phyloP scores from a whole-genome alignment of 202 grass and related monocot genomes.

The Panicum virgatum region DNA sequence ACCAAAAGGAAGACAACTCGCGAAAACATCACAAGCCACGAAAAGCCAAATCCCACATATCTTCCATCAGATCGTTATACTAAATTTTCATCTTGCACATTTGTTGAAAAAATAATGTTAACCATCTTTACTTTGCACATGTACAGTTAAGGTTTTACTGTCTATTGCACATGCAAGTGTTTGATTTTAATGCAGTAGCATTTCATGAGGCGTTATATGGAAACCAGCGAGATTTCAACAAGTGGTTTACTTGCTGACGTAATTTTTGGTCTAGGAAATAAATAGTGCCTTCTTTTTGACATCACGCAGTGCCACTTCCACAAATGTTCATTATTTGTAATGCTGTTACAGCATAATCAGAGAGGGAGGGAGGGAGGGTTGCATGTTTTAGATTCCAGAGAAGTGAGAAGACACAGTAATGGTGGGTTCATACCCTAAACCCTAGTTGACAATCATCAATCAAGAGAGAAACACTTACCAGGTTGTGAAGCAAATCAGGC shows the following conservation, averaged over 20 bases:
- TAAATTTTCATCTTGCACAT: conserved; percentile 2
- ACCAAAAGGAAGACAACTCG: not conserved
- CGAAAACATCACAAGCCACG: not conserved
- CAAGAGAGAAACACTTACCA: conserved; percentile 55
- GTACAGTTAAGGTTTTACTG: not conserved
- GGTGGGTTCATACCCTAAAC: not conserved
- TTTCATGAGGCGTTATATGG: not conserved
- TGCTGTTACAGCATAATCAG: not conserved
- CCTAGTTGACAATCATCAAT: conserved; percentile 18
- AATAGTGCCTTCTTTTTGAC: not conserved
- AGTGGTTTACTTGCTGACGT: not conserved
- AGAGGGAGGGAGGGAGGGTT: not conserved
- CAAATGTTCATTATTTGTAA: not conserved
- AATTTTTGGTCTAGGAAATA: not conserved
- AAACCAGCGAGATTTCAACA: not conserved
- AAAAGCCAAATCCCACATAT: conserved; percentile 15
- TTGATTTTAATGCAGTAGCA: not conserved
- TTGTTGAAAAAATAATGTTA: not conserved
- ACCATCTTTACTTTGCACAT: not conserved
- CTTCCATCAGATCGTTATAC: not conserved
- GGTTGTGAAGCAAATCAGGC: conserved; percentile 96
- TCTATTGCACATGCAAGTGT: not conserved
- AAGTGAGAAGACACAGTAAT: not conserved
- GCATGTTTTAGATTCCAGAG: not conserved
- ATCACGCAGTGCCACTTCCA: not conserved